phyloP scores from a whole-genome alignment of 225 moss, liverwort and hornwort species.

The Neckera pumila region DNA sequence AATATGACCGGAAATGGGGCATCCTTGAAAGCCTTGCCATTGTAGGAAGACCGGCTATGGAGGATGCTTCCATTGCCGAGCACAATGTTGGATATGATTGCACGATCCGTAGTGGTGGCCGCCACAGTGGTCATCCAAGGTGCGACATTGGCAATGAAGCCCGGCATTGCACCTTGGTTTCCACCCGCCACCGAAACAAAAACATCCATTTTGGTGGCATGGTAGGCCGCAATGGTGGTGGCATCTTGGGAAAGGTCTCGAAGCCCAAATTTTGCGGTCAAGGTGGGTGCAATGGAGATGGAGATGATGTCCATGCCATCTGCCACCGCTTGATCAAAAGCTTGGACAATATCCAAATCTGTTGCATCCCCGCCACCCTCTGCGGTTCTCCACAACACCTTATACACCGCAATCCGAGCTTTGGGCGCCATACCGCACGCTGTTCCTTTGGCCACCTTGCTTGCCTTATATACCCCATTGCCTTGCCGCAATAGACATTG shows the following conservation, averaged over 20 bases:
- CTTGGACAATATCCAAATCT: neutral
- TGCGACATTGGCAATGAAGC: neutral
- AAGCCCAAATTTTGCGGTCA: neutral
- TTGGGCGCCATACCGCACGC: accelerated
- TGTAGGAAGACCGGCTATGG: too few species aligned
- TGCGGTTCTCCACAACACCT: neutral
- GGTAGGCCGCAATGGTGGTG: neutral
- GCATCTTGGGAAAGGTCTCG: neutral
- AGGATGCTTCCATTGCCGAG: too few species aligned
- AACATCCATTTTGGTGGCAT: neutral
- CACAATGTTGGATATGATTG: too few species aligned
- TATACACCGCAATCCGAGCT: neutral
- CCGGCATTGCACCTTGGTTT: constrained; percentile 1
- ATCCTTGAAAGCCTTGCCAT: too few species aligned
- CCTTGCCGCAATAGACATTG: neutral
- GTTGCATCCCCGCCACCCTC: accelerated
- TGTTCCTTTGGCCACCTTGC: neutral
- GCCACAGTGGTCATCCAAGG: constrained; percentile 43
- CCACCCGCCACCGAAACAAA: neutral
- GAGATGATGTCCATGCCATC: constrained; percentile 14
- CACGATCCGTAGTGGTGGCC: constrained; percentile 23
- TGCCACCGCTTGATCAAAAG: neutral
- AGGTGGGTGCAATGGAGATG: neutral
- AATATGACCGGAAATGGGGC: neutral
- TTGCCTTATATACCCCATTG: neutral